A percentile compares a stretch with the other conserved stretches of the same genome.
These are phyloP conservation scores for Penicillium egyptiacum DNA, from an alignment of 495 filamentous ascomycete species.

Conservation along the genomic window DNA sequence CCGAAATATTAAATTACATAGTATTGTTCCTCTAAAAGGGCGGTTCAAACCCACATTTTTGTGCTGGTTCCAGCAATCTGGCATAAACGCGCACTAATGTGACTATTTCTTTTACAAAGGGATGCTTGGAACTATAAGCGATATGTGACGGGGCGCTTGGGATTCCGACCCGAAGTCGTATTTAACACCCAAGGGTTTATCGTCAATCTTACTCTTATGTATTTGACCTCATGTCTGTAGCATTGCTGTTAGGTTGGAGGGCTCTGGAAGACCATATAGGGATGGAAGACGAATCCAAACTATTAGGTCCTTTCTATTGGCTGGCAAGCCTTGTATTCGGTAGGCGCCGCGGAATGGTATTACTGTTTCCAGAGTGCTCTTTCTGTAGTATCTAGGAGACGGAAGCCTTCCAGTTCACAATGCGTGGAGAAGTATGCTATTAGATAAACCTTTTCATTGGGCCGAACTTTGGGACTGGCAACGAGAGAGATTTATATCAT, in stretches of 20 bases:
- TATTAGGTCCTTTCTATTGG: not conserved
- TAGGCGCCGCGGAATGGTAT: not conserved
- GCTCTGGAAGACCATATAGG: too few species aligned
- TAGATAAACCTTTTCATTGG: not conserved
- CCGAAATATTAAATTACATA: not conserved
- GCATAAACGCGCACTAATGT: not conserved
- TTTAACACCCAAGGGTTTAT: too few species aligned
- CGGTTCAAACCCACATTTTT: not conserved
- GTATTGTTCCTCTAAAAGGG: not conserved
- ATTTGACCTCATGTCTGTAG: too few species aligned
- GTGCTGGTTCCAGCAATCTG: not conserved
- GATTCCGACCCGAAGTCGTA: too few species aligned
- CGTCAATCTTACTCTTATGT: too few species aligned
- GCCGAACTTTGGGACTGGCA: not conserved
- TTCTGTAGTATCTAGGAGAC: not conserved
- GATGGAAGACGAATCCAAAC: not conserved
- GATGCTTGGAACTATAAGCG: not conserved
- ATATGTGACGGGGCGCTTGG: too few species aligned
- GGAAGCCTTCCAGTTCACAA: not conserved
- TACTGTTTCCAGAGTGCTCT: not conserved
- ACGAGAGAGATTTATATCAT: not conserved
- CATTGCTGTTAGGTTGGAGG: too few species aligned
- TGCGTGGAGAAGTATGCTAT: not conserved
- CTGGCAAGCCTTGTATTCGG: not conserved
- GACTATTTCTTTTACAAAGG: not conserved